These are phyloP conservation scores for Cenchrus purpureus DNA, from an alignment of 176 grass and related monocot species.

Conservation along the genomic window DNA sequence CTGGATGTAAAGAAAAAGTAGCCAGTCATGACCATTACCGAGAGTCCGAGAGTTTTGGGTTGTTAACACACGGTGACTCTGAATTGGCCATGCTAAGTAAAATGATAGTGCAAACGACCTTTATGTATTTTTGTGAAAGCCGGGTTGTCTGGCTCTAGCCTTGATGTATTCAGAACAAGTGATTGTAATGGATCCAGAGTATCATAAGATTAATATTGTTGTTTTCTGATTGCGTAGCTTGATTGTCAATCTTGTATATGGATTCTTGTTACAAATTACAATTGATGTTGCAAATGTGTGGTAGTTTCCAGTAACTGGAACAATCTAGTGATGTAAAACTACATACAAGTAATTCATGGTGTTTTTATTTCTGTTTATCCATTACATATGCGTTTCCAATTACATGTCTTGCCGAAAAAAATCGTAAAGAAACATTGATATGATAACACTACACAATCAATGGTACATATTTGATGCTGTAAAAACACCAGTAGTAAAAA, in stretches of 20 bases:
- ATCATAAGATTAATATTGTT: not conserved
- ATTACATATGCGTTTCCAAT: not conserved
- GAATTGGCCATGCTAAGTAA: constrained; percentile 58
- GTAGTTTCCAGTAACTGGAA: not conserved
- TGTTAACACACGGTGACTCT: constrained; percentile 50
- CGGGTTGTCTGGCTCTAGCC: constrained; percentile 28
- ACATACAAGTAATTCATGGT: not conserved
- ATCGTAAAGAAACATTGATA: not conserved
- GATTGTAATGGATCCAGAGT: constrained; percentile 52
- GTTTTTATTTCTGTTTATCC: not conserved
- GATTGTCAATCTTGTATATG: not conserved
- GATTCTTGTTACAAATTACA: not conserved
- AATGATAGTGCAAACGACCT: constrained; percentile 38
- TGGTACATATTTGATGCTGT: not conserved
- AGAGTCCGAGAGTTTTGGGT: constrained; percentile 55
- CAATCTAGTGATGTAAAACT: not conserved
- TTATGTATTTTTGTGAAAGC: constrained; percentile 16
- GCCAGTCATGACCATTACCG: constrained; percentile 45
- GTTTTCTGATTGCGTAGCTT: constrained; percentile 24
- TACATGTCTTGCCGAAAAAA: not conserved
- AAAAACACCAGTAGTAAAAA: not conserved
- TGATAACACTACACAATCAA: not conserved
- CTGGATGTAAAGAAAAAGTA: constrained; percentile 63
- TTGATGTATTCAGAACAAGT: constrained; percentile 48
- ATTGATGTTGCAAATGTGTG: not conserved